A percentile compares a stretch with the other conserved stretches of the same genome.
phyloP scores from a whole-genome alignment of 805 yeast genomes.

The Candida maesae region DNA sequence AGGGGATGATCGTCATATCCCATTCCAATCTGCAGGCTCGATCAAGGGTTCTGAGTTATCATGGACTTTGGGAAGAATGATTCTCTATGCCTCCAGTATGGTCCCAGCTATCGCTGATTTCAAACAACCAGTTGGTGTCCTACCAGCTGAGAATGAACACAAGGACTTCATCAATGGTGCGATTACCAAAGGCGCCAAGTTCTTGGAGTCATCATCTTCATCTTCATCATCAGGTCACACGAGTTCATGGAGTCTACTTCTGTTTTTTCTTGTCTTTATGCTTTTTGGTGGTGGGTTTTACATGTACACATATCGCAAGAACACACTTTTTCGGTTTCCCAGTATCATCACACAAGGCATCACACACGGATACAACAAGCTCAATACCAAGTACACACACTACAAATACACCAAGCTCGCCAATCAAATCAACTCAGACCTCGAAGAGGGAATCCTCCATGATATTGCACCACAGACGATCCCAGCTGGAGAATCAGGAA shows the following conservation, averaged over 20 bases:
- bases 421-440: conserved; percentile 17
- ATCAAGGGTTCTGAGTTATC: conserved; percentile 84
- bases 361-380: too few species aligned
- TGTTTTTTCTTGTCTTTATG: conserved; percentile 7
- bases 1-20: conserved; percentile 37
- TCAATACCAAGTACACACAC: conserved; percentile 17
- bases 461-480: conserved; percentile 7
- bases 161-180: conserved; percentile 23
- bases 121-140: conserved; percentile 19
- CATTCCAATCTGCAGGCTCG: conserved; percentile 78
- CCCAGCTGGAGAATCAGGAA: conserved; percentile 2
- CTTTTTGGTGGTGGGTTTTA: conserved; percentile 5
- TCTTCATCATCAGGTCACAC: too few species aligned
- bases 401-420: conserved; percentile 21
- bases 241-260: conserved; percentile 10
- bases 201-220: not conserved
- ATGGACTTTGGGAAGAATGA: conserved; percentile 91
- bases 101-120: conserved; percentile 12
- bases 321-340: conserved; percentile 14
- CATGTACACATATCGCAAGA: conserved; percentile 12
- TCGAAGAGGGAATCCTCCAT: conserved; percentile 23
- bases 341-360: conserved; percentile 12
- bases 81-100: conserved; percentile 71
- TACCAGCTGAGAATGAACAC: conserved; percentile 24
- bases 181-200: conserved; percentile 3